Evolutionary conservation across 306 rosid species (phyloP).

Genomic region (Cucurbita ficifolia): DNA sequence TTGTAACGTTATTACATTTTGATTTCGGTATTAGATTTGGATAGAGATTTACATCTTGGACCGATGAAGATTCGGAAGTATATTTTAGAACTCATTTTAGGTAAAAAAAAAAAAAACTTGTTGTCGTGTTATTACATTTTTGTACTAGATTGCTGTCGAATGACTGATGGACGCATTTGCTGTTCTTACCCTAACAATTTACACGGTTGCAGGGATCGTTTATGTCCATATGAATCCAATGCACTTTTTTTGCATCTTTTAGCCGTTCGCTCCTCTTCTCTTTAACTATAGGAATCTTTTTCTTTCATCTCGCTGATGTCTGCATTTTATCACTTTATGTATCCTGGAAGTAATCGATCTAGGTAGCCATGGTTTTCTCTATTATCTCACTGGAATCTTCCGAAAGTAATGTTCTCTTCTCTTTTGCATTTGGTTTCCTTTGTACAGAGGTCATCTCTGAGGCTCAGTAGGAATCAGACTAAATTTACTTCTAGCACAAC

Average conservation of each 20-base stretch:
- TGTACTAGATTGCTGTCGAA: background rate
- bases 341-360: background rate
- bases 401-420: background rate
- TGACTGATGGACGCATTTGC: background rate
- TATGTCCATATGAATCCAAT: background rate
- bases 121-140: background rate
- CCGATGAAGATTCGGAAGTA: background rate
- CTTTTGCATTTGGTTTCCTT: slow-evolving; percentile 11
- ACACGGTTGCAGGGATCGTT: background rate
- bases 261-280: background rate
- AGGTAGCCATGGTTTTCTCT: background rate
- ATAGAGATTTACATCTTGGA: background rate
- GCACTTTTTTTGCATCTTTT: background rate
- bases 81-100: background rate
- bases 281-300: background rate
- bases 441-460: slow-evolving; percentile 45
- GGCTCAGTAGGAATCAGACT: slow-evolving; percentile 19
- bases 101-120: too few species aligned
- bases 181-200: background rate
- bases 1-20: background rate
- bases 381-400: background rate
- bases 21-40: background rate
- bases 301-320: background rate
- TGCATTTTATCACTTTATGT: background rate
- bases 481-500: slow-evolving; percentile 14